Base-by-base conservation (phyloP, 306 rosid genomes). In the Inga laurina region DNA sequence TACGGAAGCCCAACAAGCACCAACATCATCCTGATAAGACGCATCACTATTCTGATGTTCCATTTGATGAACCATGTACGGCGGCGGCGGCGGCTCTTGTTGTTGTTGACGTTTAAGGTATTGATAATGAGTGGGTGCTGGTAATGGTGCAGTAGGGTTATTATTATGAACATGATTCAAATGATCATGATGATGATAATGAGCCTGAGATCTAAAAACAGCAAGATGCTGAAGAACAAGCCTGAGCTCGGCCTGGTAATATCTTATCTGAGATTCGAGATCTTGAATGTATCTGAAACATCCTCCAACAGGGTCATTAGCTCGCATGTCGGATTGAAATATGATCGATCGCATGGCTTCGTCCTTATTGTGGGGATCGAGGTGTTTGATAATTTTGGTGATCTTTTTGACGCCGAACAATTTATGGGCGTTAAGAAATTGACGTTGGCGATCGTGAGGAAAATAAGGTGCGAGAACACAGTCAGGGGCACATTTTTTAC, bases 391-490 rank as follows among this genome's bases (percentile, higher is more conserved):
- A 79, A 88, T 82, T 34, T 88, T 91, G 24, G 85, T 89, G 54
- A 95, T 91, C 81, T 89, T 92, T 44, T 94, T 89, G 3, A 95
- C 98, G 0, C 99, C 99, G 6, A 95, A 95, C 22, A 95, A 80
- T 69, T 88, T 90, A 64, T 90, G 99, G 0, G 97, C 98, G 30
- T 91, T 90, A 1, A 85, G 79, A 65, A 95, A 95, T 56, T 93
- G 97, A 0, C 80, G 82, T 14, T 86, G 93, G 35, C 88, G 89
- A 75, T 91, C 86, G 86, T 85, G 96, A 72, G 99, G 96, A 43
- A 95, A 95, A 64, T 84, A 95, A 5, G 99, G 97, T 37, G 99
- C 96, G 4, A 95, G 91, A 57, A 90, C 80, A 81, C 99, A 95
- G 65, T 88, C 85, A 0, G 97, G 82, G 0, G 92, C 90, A 62